Conservation (phyloP, 768 basidiomycete species). For the Trametes meyenii region DNA sequence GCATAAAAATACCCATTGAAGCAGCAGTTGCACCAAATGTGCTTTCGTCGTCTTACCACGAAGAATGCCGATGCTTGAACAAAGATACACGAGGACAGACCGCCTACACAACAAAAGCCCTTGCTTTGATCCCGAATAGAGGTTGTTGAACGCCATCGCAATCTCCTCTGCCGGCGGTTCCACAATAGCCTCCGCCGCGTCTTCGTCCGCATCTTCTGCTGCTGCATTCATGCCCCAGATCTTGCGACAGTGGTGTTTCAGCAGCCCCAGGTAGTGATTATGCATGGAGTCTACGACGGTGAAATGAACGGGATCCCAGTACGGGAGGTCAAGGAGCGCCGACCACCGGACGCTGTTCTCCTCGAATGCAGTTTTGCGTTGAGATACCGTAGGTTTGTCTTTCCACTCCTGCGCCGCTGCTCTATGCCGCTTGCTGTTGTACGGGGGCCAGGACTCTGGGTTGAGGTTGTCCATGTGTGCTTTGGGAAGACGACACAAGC, state of each 20-base stretch:
- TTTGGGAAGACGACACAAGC: constrained; percentile 28
- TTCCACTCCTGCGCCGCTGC: constrained; percentile 27
- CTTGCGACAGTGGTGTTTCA: constrained; percentile 2
- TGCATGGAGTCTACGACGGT: constrained; percentile 46
- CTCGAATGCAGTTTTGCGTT: constrained; percentile 18
- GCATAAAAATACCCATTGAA: no score
- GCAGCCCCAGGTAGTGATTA: constrained; percentile 38
- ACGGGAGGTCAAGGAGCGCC: constrained; percentile 38
- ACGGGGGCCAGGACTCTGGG: constrained; percentile 28
- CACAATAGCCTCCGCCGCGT: no score
- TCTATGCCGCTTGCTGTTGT: constrained; percentile 23
- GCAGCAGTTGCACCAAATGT: no score
- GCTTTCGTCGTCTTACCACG: no score
- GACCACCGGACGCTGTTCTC: constrained; percentile 32
- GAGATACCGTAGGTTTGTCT: constrained; percentile 4
- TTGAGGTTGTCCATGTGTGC: constrained; percentile 36
- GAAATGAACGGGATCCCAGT: constrained; percentile 41
- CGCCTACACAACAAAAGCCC: no score
- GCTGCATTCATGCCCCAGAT: constrained; percentile 11
- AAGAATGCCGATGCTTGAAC: no score
- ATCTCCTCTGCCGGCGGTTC: no score
- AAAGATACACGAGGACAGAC: no score
- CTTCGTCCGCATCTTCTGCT: background rate
- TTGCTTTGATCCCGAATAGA: no score
- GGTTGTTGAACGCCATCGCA: no score